Evolutionary conservation across 1,284 basidiomycete genomes (phyloP), one percentile per base, ranked within the genome.

Genomic region (Sanghuangporus sanghuang): DNA sequence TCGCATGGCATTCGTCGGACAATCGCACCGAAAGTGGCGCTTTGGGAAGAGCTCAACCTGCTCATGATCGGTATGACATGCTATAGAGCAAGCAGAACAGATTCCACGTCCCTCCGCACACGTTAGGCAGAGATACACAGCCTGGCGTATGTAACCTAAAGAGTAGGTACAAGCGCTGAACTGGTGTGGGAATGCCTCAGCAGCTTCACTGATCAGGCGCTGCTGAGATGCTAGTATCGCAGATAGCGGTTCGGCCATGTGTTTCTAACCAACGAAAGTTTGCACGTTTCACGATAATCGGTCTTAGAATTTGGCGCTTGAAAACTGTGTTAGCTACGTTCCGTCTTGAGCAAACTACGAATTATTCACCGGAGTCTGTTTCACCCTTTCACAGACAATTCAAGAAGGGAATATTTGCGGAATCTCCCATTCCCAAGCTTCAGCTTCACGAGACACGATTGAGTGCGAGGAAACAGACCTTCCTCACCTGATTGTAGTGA

Each of bases 21-120:
- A 93, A 73, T 93, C 90, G 70, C 90, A 93, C 35, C 85, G 84
- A 71, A 93, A 92, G 64, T 80, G 75, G 63, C 90, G 83, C 71
- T 93, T 93, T 1, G 90, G 89, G 74, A 93, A 93, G 76, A 93
- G 79, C 72, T 93, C 91, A 58, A 92, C 73, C 72, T 93, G 90
- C 70, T 92, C 87, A 73, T 91, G 88, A 71, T 90, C 79, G 16
- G 87, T 87, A 71, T 93, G 90, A 70, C 90, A 93, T 18, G 90
- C 87, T 59, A 92, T 81, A 18, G 89, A 90, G 73, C 90, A 93
- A n/a, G 90, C 87, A 14, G 86, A 82, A 69, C 90, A 92, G 61
- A 92, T 78, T 6, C 83, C 84, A 16, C 78, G 74, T 0, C 75
- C 77, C 61, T 79, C 79, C 36, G 81, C 78, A 72, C 90, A 93